Evolutionary conservation across 1,139 yeast species (phyloP), one percentile per base, ranked within the genome.

Genomic region (Suhomyces terraborum): DNA sequence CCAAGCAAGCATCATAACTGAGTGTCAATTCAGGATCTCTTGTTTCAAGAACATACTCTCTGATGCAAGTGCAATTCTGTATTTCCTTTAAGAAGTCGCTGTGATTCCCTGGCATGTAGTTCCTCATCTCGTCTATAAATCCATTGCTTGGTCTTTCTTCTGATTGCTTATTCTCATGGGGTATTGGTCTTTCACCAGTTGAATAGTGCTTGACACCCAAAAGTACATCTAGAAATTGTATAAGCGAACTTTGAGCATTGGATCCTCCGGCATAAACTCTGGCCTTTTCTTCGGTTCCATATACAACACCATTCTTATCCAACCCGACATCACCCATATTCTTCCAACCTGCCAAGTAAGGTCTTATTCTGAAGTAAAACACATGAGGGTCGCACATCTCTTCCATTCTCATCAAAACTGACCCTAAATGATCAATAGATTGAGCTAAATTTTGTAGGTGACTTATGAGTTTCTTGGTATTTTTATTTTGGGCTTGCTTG

Each of bases 311-410:
- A 43, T 80, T 62, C 37, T 88, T 83, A 39, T 66, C 78, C 43
- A 91, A 72, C 0, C 97, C 97, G 1, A 85, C 89, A 47, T 82
- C 91, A 14, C 78, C 80, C 97, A 91, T 89, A 56, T 88, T 87
- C 59, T 83, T 82, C 95, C 97, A 91, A 1, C 97, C 98, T 0
- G 97, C 96, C 45, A 91, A 68, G 56, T 78, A 91, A 0, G 98
- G 97, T 54, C 98, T 76, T 41, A 91, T 77, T 49, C 94, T 77
- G 66, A 78, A 86, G 61, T 88, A 91, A 58, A 91, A 91, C 1
- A 84, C 82, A 59, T 88, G 95, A 2, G 98, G 97, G 58, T 89
- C 96, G 61, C 97, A 88, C 86, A 85, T 85, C 51, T 89, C 96
- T 58, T 87, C 91, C 95, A 91, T 87, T 53, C 80, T 76, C 79